Evolutionary conservation across 257 asterid genomes (phyloP), one percentile per base, ranked within the genome.

Genomic region (Capsicum baccatum): DNA sequence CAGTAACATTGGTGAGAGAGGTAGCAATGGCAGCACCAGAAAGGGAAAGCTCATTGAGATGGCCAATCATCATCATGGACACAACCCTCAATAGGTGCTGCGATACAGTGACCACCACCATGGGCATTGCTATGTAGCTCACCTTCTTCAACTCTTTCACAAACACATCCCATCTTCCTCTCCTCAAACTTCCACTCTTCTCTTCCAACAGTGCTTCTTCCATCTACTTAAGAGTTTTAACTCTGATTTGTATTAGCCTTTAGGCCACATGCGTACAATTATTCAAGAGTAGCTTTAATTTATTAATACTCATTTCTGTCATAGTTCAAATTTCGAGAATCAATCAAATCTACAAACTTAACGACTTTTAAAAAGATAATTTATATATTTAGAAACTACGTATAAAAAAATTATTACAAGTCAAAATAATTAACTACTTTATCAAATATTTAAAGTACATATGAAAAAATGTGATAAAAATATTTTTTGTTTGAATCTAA

Each of bases 41-140:
- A 9, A 90, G 87, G 5, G 88, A 74, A 11, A 90, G 87, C 52
- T 87, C 87, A 64, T 84, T 67, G 37, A 88, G 86, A 80, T 88
- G 92, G 0, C 92, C 92, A 3, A 90, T 81, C 92, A 90, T 88
- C 87, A 85, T 87, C 88, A 88, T 85, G 3, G 91, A 86, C 6
- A 80, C 87, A 81, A 86, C 85, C 85, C 88, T 83, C 13, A 74
- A 47, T 35, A 88, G 63, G 21, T 88, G 86, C 66, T 88, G 89
- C 2, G 92, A 90, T 11, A 90, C 79, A 6, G 88, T 85, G 44
- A 88, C 90, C n/a, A 88, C 73, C 68, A 90, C 83, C 90, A 90
- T 87, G 8, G 89, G 92, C 15, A 84, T 3, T 12, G 90, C 89
- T 62, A 87, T 80, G 64, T 35, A 52, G 78, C 86, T 85, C 4